Percentiles rank a stretch among this genome's conserved stretches.
phyloP scores from a whole-genome alignment of 1,139 yeast species.

The Suhomyces wounanorum region DNA sequence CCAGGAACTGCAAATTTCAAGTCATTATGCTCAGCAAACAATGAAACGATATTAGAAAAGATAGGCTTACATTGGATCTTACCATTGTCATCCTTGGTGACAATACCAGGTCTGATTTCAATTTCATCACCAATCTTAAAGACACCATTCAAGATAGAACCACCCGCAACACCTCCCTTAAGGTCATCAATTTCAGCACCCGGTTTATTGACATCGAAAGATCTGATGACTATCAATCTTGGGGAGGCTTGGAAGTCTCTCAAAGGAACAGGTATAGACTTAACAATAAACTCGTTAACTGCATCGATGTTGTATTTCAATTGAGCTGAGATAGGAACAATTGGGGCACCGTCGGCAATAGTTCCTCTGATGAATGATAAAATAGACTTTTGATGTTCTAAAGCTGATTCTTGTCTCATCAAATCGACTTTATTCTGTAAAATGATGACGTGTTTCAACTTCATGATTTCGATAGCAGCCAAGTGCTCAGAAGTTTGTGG shows the following conservation, averaged over 20 bases:
- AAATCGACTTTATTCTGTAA: constrained; percentile 97
- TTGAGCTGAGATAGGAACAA: constrained; percentile 98
- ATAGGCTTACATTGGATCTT: constrained; percentile 95
- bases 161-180: constrained; percentile 99
- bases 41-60: constrained; percentile 87
- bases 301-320: constrained; percentile 98
- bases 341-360: constrained; percentile 98
- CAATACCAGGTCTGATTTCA: constrained; percentile 98
- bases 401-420: constrained; percentile 96
- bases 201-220: constrained; percentile 98
- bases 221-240: constrained; percentile 93
- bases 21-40: constrained; percentile 97
- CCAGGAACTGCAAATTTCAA: constrained; percentile 99
- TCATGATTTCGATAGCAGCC: constrained; percentile 99
- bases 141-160: constrained; percentile 95
- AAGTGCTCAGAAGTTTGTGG: constrained; percentile 99
- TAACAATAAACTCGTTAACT: constrained; percentile 93
- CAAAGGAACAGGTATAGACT: constrained; percentile 92
- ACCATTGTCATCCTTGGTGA: constrained; percentile 90
- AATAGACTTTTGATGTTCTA: constrained; percentile 93
- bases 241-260: constrained; percentile 95
- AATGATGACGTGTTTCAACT: constrained; percentile 92
- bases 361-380: constrained; percentile 94
- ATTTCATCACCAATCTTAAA: constrained; percentile 97
- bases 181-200: constrained; percentile 97